Evolutionary conservation across 2,329 filamentous ascomycete species (phyloP), one percentile per base, ranked within the genome.

Genomic region (Ophiostoma sp.): DNA sequence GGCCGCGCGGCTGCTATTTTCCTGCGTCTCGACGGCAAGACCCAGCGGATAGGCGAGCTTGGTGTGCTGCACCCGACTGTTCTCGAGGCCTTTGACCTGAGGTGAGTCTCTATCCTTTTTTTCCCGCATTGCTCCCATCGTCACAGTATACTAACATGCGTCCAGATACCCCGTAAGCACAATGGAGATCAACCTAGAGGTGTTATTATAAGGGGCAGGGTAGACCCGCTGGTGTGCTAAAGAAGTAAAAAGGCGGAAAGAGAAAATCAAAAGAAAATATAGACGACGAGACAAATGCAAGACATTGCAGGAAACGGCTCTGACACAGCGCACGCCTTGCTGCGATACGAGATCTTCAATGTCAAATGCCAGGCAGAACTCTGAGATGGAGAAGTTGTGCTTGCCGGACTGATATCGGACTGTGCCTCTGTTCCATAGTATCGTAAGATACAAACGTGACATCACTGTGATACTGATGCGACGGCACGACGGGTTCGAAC

Each of bases 51-150:
- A 75, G 95, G 95, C 75, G 88, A 91, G 77, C 95, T 99, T 76
- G 95, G 95, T 75, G 94, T 99, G 73, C 79, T 99, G 76, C 94
- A 99, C 79, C 96, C 95, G 60, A 89, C 87, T 5, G 95, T 98
- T 72, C 82, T 98, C 75, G 92, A 97, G 77, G 95, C 96, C 75
- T 97, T 95, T 79, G 93, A 96, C 75, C 83, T 97, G 76, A 92
- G 87, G 85, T 92, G 79, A 76, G 83, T 78, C 64, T 64, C 8
- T 8, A 52, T 45, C 7, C 49, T 38, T 68, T 6, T 18, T 47
- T n/a, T 44, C 38, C 4, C 55, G 67, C 36, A 49, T 16, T 47
- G 1, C 36, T 6, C 14, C 16, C 11, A n/a, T 36, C 38, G 4
- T 11, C 52, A 12, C 16, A 3, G 38, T 9, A 5, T 40, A 49